Conservation (phyloP, 768 basidiomycete genomes). For the Royoungia palumana region DNA sequence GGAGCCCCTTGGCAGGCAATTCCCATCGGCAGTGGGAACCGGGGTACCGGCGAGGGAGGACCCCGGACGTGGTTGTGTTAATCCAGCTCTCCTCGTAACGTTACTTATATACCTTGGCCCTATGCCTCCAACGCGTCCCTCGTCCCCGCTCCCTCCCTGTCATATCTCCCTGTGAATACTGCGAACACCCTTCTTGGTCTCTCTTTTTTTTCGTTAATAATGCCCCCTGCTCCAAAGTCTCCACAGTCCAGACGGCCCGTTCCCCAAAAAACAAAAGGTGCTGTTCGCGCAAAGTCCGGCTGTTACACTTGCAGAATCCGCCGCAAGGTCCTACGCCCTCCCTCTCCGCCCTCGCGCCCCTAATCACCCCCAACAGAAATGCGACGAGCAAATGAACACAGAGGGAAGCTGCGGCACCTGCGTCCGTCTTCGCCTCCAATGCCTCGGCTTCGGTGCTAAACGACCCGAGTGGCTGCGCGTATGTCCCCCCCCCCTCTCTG, state of each 20-base stretch:
- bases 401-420: conserved; percentile 73
- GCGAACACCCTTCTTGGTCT: neutral
- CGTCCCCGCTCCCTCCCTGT: conserved; percentile 9
- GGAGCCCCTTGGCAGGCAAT: conserved; percentile 11
- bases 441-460: conserved; percentile 81
- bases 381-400: conserved; percentile 67
- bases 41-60: conserved; percentile 20
- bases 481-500: conserved; percentile 2
- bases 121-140: conserved; percentile 22
- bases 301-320: conserved; percentile 88
- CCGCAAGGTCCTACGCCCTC: conserved; percentile 57
- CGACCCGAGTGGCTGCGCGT: conserved; percentile 85
- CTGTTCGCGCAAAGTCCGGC: conserved; percentile 81
- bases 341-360: conserved; percentile 3
- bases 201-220: conserved; percentile 4
- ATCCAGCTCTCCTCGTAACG: conserved; percentile 15
- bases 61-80: conserved; percentile 15
- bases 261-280: conserved; percentile 73
- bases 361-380: conserved; percentile 56
- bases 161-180: neutral
- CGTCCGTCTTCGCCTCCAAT: conserved; percentile 75
- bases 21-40: conserved; percentile 19
- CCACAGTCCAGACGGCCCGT: conserved; percentile 42
- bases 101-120: conserved; percentile 34
- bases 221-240: conserved; percentile 41